Evolutionary conservation across 2,329 filamentous ascomycete genomes (phyloP), one percentile per base, ranked within the genome.

Genomic region (Emericellopsis atlantica): DNA sequence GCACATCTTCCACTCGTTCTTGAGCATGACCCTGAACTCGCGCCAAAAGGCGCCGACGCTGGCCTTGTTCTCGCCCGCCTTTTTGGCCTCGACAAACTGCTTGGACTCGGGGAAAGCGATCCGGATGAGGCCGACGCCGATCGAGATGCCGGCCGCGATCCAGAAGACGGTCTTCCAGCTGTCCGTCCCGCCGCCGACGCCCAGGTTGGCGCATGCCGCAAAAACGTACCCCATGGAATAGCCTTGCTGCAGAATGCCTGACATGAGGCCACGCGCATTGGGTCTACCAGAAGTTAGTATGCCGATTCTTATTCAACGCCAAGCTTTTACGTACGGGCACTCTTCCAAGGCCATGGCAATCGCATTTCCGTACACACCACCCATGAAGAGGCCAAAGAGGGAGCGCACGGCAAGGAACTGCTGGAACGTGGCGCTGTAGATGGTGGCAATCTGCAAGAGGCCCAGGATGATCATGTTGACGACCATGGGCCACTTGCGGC

Each of bases 401-500:
- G 76, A 75, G 39, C 84, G 70, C 1, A 87, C 81, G 8, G 76
- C 82, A n/a, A 88, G 62, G 57, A 89, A 89, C 51, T 85, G 74
- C 41, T 71, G 57, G 55, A 86, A 92, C 0, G 80, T 88, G 0
- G 57, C 51, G 54, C 76, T 74, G 61, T 87, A 92, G 49, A 87
- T 87, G 15, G 86, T 92, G 21, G 78, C 84, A 44, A 88, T 74
- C 56, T 84, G 76, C 4, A 82, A 61, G 18, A 79, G 48, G 35
- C 79, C 79, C 4, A 85, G 67, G 21, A 86, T 62, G 44, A 88
- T 65, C 76, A 89, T 84, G 66, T 90, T 90, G 51, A 76, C 50
- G 8, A 89, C 79, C 80, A 89, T 85, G 36, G 84, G 84, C 79
- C 82, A 86, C 62, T 89, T 90, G 42, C 85, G 75, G 6, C 86